Evolutionary conservation across 805 yeast genomes (phyloP).

Genomic region (Starmerella scarabaei): DNA sequence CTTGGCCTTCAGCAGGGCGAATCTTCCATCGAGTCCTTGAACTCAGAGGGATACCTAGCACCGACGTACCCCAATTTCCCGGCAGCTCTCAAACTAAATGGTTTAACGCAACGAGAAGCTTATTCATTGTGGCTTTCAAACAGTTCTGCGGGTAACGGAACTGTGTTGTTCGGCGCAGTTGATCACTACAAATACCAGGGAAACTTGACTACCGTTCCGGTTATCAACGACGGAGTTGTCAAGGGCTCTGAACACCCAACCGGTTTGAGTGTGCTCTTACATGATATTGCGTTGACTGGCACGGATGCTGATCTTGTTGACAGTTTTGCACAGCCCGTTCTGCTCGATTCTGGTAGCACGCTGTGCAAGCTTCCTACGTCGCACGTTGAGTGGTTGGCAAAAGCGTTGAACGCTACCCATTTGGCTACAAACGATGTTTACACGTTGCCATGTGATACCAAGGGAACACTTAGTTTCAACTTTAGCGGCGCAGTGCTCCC

Average conservation of each 20-base stretch:
- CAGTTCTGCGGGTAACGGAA: constrained; percentile 24
- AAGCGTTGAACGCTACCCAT: constrained; percentile 3
- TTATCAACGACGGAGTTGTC: constrained; percentile 17
- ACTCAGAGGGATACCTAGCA: constrained; percentile 2
- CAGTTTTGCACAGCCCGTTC: constrained; percentile 6
- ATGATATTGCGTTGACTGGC: not conserved
- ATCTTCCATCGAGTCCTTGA: constrained; percentile 17
- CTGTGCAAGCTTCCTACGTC: constrained; percentile 4
- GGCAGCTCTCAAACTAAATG: constrained; percentile 26
- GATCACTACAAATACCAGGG: constrained; percentile 33
- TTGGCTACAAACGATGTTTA: too few relatives aligned
- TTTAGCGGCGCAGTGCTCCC: constrained; percentile 11
- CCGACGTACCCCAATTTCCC: constrained; percentile 27
- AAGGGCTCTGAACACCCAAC: constrained; percentile 3
- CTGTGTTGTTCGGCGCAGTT: constrained; percentile 33
- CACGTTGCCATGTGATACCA: too few relatives aligned
- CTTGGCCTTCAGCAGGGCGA: constrained; percentile 27
- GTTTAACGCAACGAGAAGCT: constrained; percentile 30
- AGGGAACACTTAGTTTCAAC: constrained; percentile 7
- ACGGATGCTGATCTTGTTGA: not conserved
- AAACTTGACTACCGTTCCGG: constrained; percentile 26
- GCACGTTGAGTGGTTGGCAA: constrained; percentile 24
- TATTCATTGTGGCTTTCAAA: constrained; percentile 36
- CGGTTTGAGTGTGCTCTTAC: constrained; percentile 12
- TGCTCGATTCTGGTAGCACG: constrained; percentile 15